These are phyloP conservation scores for Pelargonium hybrid DNA, from an alignment of 441 rosid genomes.

Conservation along the genomic window DNA sequence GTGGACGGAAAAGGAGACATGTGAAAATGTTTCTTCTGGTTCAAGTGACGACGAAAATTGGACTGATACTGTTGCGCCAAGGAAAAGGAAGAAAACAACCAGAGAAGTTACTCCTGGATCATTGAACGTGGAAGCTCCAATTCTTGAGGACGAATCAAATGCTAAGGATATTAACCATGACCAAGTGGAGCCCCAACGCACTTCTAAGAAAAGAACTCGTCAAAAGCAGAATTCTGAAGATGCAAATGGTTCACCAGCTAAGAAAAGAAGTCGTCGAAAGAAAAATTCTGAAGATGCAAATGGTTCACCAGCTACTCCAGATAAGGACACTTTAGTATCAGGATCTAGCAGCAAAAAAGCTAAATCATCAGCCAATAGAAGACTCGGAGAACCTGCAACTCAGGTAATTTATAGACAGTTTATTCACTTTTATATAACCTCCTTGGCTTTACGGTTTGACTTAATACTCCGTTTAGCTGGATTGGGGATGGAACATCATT, in stretches of 20 bases:
- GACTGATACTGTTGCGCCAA: slow-evolving; percentile 27
- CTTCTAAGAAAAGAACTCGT: slow-evolving; percentile 21
- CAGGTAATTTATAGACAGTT: slow-evolving; percentile 41
- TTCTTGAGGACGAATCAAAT: slow-evolving; percentile 11
- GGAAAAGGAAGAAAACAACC: slow-evolving; percentile 27
- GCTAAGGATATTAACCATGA: slow-evolving; percentile 22
- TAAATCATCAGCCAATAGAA: slow-evolving; percentile 33
- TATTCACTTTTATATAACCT: neutral
- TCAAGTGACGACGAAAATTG: slow-evolving; percentile 74
- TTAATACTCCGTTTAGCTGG: too few species aligned
- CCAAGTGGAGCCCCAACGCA: slow-evolving; percentile 15
- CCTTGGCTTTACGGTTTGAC: too few species aligned
- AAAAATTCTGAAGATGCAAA: slow-evolving; percentile 19
- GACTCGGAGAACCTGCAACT: slow-evolving; percentile 45
- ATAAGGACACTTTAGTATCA: slow-evolving; percentile 23
- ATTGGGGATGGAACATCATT: too few species aligned
- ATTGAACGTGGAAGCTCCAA: slow-evolving; percentile 27
- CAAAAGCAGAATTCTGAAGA: slow-evolving; percentile 20
- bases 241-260: slow-evolving; percentile 18
- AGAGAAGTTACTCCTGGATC: slow-evolving; percentile 21
- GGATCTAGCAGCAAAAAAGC: slow-evolving; percentile 27
- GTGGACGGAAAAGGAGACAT: slow-evolving; percentile 65
- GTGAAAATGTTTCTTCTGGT: slow-evolving; percentile 44
- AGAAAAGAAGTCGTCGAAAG: slow-evolving; percentile 21
- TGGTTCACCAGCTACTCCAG: slow-evolving; percentile 19